Evolutionary conservation across 108 stramenopile species (phyloP).

Genomic region (Cyclotella sp.): DNA sequence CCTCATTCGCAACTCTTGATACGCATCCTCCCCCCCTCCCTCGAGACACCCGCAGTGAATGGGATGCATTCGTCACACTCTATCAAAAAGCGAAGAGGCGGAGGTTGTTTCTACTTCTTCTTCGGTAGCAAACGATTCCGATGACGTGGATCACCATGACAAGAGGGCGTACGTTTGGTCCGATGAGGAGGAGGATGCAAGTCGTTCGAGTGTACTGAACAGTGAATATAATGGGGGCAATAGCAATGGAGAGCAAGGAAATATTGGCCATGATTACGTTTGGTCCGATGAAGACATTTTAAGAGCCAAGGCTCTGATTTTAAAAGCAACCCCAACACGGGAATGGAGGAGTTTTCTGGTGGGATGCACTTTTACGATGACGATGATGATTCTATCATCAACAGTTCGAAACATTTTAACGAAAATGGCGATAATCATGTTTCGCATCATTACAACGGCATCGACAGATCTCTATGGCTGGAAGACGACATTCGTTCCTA

Average conservation of each 20-base stretch:
- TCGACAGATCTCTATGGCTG: constrained; percentile 18
- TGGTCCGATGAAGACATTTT: constrained; percentile 11
- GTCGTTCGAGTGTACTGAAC: too few relatives aligned
- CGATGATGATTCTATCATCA: constrained; percentile 5
- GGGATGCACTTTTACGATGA: constrained; percentile 55
- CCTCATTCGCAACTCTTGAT: too few relatives aligned
- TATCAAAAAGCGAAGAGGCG: too few relatives aligned
- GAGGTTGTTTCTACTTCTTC: constrained; percentile 6
- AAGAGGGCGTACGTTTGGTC: constrained; percentile 46
- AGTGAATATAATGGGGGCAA: constrained; percentile 8
- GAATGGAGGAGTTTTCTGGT: constrained; percentile 60
- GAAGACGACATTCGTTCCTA: constrained; percentile 66
- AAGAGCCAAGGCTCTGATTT: neutral
- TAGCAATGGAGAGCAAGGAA: constrained; percentile 18
- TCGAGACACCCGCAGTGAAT: too few relatives aligned
- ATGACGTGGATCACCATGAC: neutral
- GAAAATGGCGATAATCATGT: constrained; percentile 14
- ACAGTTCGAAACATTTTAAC: constrained; percentile 23
- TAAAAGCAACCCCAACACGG: neutral
- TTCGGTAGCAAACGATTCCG: constrained; percentile 32
- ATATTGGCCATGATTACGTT: constrained; percentile 9
- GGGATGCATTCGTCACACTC: too few relatives aligned
- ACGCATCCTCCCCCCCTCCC: too few relatives aligned
- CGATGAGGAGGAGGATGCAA: constrained; percentile 29
- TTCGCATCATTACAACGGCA: constrained; percentile 18